Evolutionary conservation across 305 asterid species (phyloP).

Genomic region (Fraxinus velutina): DNA sequence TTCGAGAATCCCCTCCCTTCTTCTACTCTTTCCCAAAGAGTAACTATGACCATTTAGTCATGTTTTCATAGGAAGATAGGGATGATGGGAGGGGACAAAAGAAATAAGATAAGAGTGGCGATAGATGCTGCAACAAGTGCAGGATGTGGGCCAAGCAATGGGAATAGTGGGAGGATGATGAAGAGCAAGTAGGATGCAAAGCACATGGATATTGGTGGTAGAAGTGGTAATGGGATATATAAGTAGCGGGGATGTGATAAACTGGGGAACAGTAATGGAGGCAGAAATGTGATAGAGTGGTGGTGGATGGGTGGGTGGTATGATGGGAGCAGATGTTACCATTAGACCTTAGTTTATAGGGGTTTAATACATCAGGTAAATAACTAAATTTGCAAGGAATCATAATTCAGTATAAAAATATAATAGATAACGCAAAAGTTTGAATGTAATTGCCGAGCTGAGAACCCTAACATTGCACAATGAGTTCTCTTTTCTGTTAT

Average conservation of each 20-base stretch:
- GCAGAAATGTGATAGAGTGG: not conserved
- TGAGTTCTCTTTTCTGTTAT: not conserved
- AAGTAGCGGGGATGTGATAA: not conserved
- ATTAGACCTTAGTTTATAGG: not conserved
- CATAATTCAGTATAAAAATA: not conserved
- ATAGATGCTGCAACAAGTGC: not conserved
- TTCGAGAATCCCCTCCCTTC: too few species aligned
- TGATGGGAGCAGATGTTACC: not conserved
- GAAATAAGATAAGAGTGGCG: not conserved
- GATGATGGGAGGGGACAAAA: not conserved
- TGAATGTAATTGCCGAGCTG: not conserved
- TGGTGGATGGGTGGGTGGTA: not conserved
- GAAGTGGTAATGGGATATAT: not conserved
- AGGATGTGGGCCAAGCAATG: not conserved
- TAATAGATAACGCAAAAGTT: not conserved
- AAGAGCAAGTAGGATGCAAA: not conserved
- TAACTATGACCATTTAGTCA: too few species aligned
- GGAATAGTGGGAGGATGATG: not conserved
- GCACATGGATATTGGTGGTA: not conserved
- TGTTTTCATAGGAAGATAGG: not conserved
- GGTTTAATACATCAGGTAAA: not conserved
- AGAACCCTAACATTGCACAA: not conserved
- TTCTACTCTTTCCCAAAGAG: too few species aligned
- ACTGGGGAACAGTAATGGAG: not conserved
- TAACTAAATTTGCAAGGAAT: not conserved